A percentile compares a stretch with the other conserved stretches of the same genome.
These are phyloP conservation scores for Pulveroboletus sp. DNA, from an alignment of 768 basidiomycete genomes.

Conservation along the genomic window DNA sequence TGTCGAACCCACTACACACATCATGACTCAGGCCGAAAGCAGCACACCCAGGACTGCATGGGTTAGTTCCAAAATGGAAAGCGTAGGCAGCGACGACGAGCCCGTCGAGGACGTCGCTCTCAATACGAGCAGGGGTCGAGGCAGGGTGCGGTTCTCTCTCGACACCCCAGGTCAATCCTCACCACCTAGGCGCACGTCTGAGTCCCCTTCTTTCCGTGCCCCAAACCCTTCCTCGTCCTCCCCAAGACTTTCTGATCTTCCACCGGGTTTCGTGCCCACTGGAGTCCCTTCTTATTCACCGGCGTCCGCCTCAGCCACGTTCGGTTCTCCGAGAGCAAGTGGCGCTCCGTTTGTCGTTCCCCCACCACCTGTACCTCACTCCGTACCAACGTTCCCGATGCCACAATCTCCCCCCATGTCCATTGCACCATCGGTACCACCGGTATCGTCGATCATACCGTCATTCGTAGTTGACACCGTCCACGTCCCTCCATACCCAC, in stretches of 20 bases:
- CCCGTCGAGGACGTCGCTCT: conserved; percentile 17
- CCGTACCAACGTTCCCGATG: conserved; percentile 7
- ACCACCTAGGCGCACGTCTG: conserved; percentile 8
- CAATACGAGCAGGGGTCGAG: not conserved
- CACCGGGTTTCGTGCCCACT: conserved; percentile 29
- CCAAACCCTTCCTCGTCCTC: conserved; percentile 15
- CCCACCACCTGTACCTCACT: conserved; percentile 18
- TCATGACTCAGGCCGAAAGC: conserved; percentile 15
- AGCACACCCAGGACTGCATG: conserved; percentile 27
- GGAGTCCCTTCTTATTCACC: conserved; percentile 15
- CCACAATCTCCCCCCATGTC: conserved; percentile 19
- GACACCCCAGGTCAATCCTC: conserved; percentile 13
- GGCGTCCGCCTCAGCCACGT: conserved; percentile 3
- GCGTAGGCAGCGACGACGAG: conserved; percentile 25
- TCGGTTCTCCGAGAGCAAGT: conserved; percentile 5
- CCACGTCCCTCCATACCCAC: conserved; percentile 17
- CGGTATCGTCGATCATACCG: not conserved
- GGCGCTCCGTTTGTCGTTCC: conserved; percentile 9
- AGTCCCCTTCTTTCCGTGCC: conserved; percentile 10
- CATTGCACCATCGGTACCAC: not conserved
- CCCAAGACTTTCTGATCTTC: conserved; percentile 17
- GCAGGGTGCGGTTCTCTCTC: conserved; percentile 16
- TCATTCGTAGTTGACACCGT: conserved; percentile 2
- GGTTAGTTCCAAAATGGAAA: conserved; percentile 44
- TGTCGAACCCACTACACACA: conserved; percentile 28